Evolutionary conservation across 768 basidiomycete species (phyloP), one percentile per base, ranked within the genome.

Genomic region (Lentinula sp.): DNA sequence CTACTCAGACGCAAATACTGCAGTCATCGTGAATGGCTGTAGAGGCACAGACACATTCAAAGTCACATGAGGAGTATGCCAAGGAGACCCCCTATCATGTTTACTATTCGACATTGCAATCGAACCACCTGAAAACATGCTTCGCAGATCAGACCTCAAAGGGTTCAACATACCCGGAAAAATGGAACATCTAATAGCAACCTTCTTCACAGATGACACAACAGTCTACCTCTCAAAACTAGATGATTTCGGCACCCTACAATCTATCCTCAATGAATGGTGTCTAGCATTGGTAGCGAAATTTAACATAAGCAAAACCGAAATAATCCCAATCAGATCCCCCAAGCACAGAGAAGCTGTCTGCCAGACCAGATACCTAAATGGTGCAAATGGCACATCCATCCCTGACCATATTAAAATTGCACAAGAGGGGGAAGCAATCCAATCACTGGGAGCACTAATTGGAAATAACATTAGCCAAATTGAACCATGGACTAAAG

Each of bases 191-290:
- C 53, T 77, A 0, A 70, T 76, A 0, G 65, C 66, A 2, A 70
- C 66, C 0, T 71, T 80, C 0, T 81, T 78, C 61, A 75, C 78
- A 0, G 76, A 80, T 61, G 77, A 80, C 62, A 79, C 77, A 7
- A 72, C 72, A 0, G 70, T 71, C 0, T 77, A 68, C 63, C 71
- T 81, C 0, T 65, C 64, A 2, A 65, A 69, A 43, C 9, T 60
- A 0, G 77, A 80, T 52, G 51, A 65, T 6, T 71, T 71, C 10
- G 50, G 55, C 0, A 61, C 59, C 0, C 69, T 81, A 0, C 37
- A 64, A 2, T 0, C 36, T 0, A 68, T 80, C 1, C 75, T 81
- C 0, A 28, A 69, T 0, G 43, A 41, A 0, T 83, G 81, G 81
- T 82, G 77, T 60, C 18, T 16, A 0, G 76, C 72, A 4, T 75